Conservation (phyloP, 345 rosid species). For the Brassica nigra region DNA sequence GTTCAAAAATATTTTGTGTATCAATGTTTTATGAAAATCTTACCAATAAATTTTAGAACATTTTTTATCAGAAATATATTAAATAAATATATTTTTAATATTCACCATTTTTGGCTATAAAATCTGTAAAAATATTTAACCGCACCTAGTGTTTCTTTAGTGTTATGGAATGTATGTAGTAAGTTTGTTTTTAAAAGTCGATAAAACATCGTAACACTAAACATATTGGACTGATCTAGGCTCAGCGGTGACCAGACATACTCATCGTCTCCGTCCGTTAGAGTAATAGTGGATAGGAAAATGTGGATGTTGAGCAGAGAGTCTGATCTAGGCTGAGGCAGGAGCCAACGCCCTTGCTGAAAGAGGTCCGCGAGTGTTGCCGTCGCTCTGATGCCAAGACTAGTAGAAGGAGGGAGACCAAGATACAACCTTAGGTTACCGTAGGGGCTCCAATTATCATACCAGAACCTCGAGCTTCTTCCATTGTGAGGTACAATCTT, state of each 20-base stretch:
- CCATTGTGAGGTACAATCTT: not conserved
- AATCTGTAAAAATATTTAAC: too few relatives aligned
- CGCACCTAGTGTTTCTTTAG: too few relatives aligned
- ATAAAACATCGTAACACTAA: too few relatives aligned
- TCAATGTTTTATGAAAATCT: too few relatives aligned
- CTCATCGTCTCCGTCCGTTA: not conserved
- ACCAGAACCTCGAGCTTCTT: not conserved
- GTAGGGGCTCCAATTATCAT: not conserved
- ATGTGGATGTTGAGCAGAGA: not conserved
- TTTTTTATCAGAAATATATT: too few relatives aligned
- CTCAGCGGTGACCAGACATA: not conserved
- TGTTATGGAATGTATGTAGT: too few relatives aligned
- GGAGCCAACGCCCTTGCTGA: not conserved
- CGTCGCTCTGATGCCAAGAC: not conserved
- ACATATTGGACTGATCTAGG: too few relatives aligned
- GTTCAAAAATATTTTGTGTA: too few relatives aligned
- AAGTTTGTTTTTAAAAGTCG: too few relatives aligned
- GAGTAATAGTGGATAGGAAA: not conserved
- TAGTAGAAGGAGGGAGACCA: not conserved
- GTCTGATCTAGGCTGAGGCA: not conserved
- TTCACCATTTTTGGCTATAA: too few relatives aligned
- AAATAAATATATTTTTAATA: too few relatives aligned
- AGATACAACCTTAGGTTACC: not conserved
- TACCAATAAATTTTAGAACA: too few relatives aligned
- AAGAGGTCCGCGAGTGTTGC: not conserved